Conservation (phyloP, 495 filamentous ascomycete genomes). For the Neurospora sp. region DNA sequence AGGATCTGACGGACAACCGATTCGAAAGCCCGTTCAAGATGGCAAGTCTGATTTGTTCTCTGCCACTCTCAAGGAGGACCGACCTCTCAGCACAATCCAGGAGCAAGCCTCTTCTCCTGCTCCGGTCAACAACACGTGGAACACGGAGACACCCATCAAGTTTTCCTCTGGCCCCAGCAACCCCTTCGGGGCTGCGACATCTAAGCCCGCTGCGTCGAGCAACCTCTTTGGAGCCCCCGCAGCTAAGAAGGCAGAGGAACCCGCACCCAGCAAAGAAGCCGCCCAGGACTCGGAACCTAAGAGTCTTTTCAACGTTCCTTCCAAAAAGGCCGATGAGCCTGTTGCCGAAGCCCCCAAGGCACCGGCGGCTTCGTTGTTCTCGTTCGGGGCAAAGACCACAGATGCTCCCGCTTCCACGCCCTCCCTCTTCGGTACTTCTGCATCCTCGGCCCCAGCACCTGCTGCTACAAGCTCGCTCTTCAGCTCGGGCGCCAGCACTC, state of each 20-base stretch:
- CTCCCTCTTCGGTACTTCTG: conserved; percentile 17
- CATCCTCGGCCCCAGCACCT: conserved; percentile 5
- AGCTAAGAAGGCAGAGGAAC: conserved; percentile 11
- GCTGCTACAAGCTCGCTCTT: conserved; percentile 8
- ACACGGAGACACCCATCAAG: conserved; percentile 28
- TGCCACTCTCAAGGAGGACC: conserved; percentile 21
- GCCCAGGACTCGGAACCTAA: conserved; percentile 6
- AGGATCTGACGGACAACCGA: conserved; percentile 36
- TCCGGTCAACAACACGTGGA: conserved; percentile 40
- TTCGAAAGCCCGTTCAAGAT: conserved; percentile 25
- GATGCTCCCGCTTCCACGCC: conserved; percentile 13
- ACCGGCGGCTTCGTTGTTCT: conserved; percentile 6
- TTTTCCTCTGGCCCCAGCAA: conserved; percentile 19
- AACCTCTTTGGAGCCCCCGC: conserved; percentile 15
- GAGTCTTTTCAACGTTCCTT: conserved; percentile 14
- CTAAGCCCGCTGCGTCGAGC: conserved; percentile 19
- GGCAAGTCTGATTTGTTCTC: conserved; percentile 15
- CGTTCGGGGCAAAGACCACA: conserved; percentile 7
- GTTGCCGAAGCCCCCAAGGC: conserved; percentile 5
- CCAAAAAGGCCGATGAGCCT: conserved; percentile 15
- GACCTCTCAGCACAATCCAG: conserved; percentile 24
- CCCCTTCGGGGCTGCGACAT: conserved; percentile 21
- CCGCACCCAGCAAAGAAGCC: conserved; percentile 1
- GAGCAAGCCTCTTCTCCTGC: conserved; percentile 22
- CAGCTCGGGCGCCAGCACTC: conserved; percentile 3